These are phyloP conservation scores for Suhomyces prunicola DNA, from an alignment of 805 yeast genomes.

Conservation along the genomic window DNA sequence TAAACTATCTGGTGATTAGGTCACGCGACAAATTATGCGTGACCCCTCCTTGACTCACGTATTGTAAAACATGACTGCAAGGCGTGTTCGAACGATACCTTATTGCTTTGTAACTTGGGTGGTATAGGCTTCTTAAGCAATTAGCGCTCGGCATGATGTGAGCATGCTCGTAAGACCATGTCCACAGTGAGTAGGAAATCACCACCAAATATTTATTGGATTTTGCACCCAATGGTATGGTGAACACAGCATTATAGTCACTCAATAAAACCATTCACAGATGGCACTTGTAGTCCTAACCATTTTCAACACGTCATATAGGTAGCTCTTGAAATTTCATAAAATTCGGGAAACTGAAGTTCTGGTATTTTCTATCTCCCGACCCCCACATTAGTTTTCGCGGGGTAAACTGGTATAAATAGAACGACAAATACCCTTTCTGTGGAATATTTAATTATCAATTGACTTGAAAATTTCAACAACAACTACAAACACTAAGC, in stretches of 20 bases:
- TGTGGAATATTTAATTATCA: background rate
- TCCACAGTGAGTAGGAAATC: background rate
- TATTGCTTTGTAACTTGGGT: background rate
- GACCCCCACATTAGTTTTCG: background rate
- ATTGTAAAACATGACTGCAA: background rate
- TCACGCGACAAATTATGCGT: background rate
- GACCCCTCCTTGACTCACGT: background rate
- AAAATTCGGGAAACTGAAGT: background rate
- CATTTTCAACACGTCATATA: background rate
- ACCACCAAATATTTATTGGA: background rate
- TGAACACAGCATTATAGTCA: background rate
- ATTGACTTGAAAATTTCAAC: background rate
- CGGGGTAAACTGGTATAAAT: conserved; percentile 5
- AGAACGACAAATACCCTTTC: background rate
- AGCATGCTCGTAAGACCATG: background rate
- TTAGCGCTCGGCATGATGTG: background rate
- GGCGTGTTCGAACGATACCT: background rate
- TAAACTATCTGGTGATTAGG: background rate
- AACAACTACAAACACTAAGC: background rate
- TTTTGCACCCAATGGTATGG: background rate
- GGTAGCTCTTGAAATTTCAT: background rate
- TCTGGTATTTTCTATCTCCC: background rate
- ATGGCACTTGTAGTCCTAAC: background rate
- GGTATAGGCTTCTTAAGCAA: background rate
- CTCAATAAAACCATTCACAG: background rate